Percentiles rank a stretch among this genome's conserved stretches.
phyloP scores from a whole-genome alignment of 2,329 filamentous ascomycete genomes.

The Fusarium longipes region DNA sequence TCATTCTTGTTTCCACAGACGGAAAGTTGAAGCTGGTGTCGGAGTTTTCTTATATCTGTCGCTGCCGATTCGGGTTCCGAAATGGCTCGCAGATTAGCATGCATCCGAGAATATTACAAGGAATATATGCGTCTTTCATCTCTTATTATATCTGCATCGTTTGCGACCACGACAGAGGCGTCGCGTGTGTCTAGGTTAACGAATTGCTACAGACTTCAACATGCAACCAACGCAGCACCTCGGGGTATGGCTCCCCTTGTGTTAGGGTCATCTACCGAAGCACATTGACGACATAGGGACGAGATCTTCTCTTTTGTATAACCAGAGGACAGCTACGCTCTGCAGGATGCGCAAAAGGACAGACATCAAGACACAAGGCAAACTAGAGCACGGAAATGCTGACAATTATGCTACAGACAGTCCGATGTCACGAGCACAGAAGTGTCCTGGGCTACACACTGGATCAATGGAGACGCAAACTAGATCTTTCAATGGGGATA shows the following conservation, averaged over 20 bases:
- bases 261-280: slow-evolving; percentile 34
- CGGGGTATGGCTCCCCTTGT: slow-evolving; percentile 1
- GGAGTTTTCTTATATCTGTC: slow-evolving; percentile 11
- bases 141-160: slow-evolving; percentile 30
- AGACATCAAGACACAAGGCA: background rate
- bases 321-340: slow-evolving; percentile 4
- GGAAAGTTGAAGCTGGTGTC: background rate
- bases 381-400: background rate
- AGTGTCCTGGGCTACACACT: background rate
- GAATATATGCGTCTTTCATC: background rate
- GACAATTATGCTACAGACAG: slow-evolving; percentile 1
- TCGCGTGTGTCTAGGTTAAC: background rate
- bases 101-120: background rate
- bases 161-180: slow-evolving; percentile 10
- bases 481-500: slow-evolving; percentile 8
- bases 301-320: slow-evolving; percentile 15
- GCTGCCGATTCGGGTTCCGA: background rate
- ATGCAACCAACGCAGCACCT: slow-evolving; percentile 9
- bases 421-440: slow-evolving; percentile 14
- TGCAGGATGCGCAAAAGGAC: background rate
- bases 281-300: slow-evolving; percentile 8
- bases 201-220: slow-evolving; percentile 2
- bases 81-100: background rate
- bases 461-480: background rate
- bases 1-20: slow-evolving; percentile 20